Percentiles rank a stretch among this genome's conserved stretches.
phyloP scores from a whole-genome alignment of 345 rosid species.

The Hibiscus trionum region DNA sequence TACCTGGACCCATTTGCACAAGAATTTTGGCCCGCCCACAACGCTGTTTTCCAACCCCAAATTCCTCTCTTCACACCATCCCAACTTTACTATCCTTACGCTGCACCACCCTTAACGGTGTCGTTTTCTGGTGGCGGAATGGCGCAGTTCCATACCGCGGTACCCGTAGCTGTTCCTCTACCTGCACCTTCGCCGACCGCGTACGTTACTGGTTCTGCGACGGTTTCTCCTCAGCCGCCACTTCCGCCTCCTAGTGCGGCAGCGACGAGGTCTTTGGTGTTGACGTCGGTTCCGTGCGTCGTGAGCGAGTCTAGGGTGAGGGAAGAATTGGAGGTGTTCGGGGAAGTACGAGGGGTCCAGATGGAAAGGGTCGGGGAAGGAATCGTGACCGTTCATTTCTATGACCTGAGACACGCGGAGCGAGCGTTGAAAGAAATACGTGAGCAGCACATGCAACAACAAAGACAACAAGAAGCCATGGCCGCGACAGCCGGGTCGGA shows the following conservation, averaged over 20 bases:
- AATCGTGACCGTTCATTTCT: constrained; percentile 79
- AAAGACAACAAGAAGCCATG: too few relatives aligned
- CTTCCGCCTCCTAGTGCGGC: constrained; percentile 35
- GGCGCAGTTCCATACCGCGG: constrained; percentile 5
- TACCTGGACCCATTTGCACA: constrained; percentile 39
- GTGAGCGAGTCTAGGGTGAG: constrained; percentile 52
- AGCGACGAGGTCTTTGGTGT: constrained; percentile 55
- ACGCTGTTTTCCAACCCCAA: constrained; percentile 10
- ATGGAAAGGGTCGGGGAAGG: constrained; percentile 79
- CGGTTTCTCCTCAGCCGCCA: neutral
- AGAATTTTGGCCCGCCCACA: constrained; percentile 48
- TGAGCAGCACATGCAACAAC: constrained; percentile 50
- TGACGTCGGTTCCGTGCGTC: constrained; percentile 41
- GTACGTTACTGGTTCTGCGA: constrained; percentile 10
- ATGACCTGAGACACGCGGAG: constrained; percentile 64
- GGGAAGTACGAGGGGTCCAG: constrained; percentile 77
- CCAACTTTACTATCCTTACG: constrained; percentile 26
- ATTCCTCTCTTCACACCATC: constrained; percentile 23
- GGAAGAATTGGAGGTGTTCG: constrained; percentile 68
- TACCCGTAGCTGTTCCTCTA: constrained; percentile 1
- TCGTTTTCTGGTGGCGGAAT: constrained; percentile 23
- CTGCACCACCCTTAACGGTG: constrained; percentile 10
- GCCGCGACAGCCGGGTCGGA: neutral
- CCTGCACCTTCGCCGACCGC: constrained; percentile 16
- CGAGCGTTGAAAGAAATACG: constrained; percentile 51